A percentile compares a stretch with the other conserved stretches of the same genome.
Evolutionary conservation across 2,329 filamentous ascomycete genomes (phyloP).

Genomic region (Exserohilum rostratum): DNA sequence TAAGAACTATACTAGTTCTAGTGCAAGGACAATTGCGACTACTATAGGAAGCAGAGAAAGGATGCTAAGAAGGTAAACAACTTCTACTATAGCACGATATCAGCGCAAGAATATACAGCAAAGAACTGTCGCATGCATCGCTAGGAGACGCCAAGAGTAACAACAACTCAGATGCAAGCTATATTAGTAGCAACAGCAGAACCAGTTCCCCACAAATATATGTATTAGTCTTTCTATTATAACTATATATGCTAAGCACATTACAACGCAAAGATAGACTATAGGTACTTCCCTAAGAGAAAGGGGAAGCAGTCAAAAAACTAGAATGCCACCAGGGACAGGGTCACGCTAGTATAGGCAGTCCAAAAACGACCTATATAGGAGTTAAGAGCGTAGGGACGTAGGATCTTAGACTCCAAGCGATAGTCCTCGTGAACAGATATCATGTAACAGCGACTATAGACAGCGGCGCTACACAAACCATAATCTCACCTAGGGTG

Average conservation of each 20-base stretch:
- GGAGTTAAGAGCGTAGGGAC: neutral
- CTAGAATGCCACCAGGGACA: conserved; percentile 1
- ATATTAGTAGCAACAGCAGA: too few species aligned
- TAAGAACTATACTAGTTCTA: neutral
- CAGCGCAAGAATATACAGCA: neutral
- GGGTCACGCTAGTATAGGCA: neutral
- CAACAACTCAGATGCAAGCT: too few species aligned
- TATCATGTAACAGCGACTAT: neutral
- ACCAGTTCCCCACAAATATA: neutral
- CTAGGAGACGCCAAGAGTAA: too few species aligned
- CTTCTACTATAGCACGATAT: neutral
- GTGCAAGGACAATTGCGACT: neutral
- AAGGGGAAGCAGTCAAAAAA: neutral
- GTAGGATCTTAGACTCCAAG: neutral
- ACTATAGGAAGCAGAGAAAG: neutral
- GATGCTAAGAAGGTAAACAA: neutral
- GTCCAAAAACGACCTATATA: neutral
- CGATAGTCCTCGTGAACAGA: neutral
- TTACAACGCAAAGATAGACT: neutral
- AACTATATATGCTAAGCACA: neutral
- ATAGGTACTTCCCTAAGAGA: neutral
- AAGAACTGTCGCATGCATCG: neutral
- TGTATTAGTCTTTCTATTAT: neutral
- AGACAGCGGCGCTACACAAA: neutral
- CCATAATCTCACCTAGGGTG: neutral